Base-by-base conservation (phyloP, 805 yeast genomes). In the Zygoascus bituminiphila region DNA sequence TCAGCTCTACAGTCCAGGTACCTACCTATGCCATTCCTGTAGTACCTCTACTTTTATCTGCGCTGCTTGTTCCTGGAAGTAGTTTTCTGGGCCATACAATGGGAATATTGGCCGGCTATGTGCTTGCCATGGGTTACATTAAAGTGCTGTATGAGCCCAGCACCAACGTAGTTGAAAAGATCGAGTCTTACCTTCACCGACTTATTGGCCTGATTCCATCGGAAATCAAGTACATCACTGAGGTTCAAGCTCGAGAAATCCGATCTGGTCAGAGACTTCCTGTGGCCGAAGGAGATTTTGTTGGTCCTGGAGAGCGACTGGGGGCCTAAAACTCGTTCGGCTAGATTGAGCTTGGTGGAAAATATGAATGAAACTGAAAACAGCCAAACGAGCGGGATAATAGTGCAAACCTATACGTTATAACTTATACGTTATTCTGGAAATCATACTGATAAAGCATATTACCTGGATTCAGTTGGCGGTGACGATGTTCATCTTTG, bases 61-160 rank as follows among this genome's bases (percentile, higher is more conserved):
- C 78, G 1, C 48, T 84, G 5, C 39, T 83, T 23, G 61, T 81
- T 38, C 89, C 94, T 1, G 74, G 77, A 7, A 75, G 87, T 3
- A 79, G 88, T 49, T 79, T 85, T 55, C 68, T 82, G 55, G 93
- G 94, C 26, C 95, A 87, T 62, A 67, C 78, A 48, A 73, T 83
- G 36, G 91, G 85, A 4, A 66, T 84, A 38, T 51, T 73, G 2
- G 71, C 81, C 10, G 96, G 96, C 8, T 83, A 75, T 62, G 72
- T 59, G 5, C 50, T 63, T 44, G 70, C 77, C 5, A 69, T 82
- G 57, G 87, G 81, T 12, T 72, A 76, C 54, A 68, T 87, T 48
- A 71, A 72, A 31, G 66, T 72, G 44, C 64, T 87, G 51, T 74
- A 77, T 42, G 72, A 73, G 40, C 94, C 93, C 12, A 74, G 82